Percentiles rank a stretch among this genome's conserved stretches.
phyloP scores from a whole-genome alignment of 78 protist genomes.

The Dictyostelium capitatum region DNA sequence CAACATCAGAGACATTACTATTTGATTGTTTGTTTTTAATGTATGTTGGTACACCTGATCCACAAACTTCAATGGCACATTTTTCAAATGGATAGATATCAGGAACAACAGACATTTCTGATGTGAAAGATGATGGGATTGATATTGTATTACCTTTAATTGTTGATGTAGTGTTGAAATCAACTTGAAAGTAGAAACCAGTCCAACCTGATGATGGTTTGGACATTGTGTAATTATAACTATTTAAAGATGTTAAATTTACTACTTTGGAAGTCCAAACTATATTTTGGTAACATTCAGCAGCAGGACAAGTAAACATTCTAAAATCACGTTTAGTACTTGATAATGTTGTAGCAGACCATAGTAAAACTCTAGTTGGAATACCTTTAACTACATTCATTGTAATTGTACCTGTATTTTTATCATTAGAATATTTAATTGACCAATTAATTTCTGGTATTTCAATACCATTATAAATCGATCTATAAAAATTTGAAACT shows the following conservation, averaged over 20 bases:
- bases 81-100: constrained; percentile 4
- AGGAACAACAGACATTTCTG: constrained; percentile 15
- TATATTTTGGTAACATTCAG: background rate
- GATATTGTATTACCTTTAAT: no score
- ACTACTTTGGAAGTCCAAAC: background rate
- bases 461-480: background rate
- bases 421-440: constrained; percentile 1
- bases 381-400: background rate
- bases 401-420: background rate
- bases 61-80: constrained; percentile 16
- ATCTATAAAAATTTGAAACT: constrained; percentile 12
- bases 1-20: no score
- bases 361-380: background rate
- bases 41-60: constrained; percentile 6
- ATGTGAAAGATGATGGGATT: background rate
- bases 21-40: background rate
- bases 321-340: constrained; percentile 39
- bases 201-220: constrained; percentile 27
- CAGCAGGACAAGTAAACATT: background rate
- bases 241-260: background rate
- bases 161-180: background rate
- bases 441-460: constrained; percentile 50
- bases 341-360: background rate
- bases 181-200: constrained; percentile 10
- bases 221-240: background rate